Evolutionary conservation across 371 early-diverging fungal genomes (phyloP).

Genomic region (Circinella umbellata): DNA sequence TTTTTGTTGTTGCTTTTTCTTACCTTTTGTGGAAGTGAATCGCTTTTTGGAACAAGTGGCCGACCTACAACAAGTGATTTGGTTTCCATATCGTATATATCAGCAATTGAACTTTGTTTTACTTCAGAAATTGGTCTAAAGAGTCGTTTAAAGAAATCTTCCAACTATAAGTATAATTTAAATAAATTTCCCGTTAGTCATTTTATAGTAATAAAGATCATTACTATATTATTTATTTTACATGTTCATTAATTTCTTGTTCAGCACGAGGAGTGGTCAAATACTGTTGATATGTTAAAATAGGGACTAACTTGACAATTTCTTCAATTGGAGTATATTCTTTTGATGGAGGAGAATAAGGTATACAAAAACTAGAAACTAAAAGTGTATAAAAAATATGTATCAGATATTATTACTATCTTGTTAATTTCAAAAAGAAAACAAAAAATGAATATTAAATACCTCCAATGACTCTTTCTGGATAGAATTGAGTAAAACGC

Average conservation of each 20-base stretch:
- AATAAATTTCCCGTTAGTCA: not conserved
- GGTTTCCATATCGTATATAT: conserved; percentile 32
- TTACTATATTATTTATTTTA: conserved; percentile 1
- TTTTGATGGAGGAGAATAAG: conserved; percentile 54
- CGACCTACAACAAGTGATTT: conserved; percentile 37
- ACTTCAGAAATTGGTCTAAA: conserved; percentile 34
- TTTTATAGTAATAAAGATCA: not conserved
- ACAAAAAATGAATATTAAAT: not conserved
- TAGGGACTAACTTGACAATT: conserved; percentile 57
- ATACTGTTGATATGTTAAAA: conserved; percentile 61
- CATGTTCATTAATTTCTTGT: conserved; percentile 42
- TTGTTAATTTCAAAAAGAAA: not conserved
- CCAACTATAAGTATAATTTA: conserved; percentile 11
- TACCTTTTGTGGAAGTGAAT: conserved; percentile 35
- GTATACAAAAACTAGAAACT: conserved; percentile 67
- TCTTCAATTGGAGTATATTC: conserved; percentile 50
- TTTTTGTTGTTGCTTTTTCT: not conserved
- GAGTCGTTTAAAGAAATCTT: conserved; percentile 38
- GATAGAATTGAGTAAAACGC: conserved; percentile 70
- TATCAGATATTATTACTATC: not conserved
- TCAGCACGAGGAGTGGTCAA: conserved; percentile 48
- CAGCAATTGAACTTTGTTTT: not conserved
- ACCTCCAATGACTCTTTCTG: conserved; percentile 62
- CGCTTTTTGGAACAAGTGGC: conserved; percentile 27
- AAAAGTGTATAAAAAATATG: not conserved